Evolutionary conservation across 2,329 filamentous ascomycete genomes (phyloP), one percentile per base, ranked within the genome.

Genomic region (Tolypocladium ophioglossoides): DNA sequence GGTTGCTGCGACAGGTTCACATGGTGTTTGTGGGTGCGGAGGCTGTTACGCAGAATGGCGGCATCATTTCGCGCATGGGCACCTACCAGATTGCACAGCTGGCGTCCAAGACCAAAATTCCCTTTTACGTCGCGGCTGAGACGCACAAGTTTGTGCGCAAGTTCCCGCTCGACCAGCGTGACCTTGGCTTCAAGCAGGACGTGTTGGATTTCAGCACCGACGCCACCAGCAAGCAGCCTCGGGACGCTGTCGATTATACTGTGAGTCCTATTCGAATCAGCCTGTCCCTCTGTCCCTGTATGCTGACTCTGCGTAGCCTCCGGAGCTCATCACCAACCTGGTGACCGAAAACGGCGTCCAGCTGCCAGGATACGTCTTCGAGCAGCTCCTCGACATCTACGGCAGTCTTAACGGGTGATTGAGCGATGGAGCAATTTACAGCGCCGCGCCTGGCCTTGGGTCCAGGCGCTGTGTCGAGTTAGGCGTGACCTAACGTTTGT

Each of bases 101-200:
- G 52, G 91, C 91, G 6, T 85, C 85, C 63, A 68, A 71, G 32
- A 76, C 76, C 47, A 82, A 85, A 40, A 85, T 89, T 58, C 87
- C 87, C 0, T 89, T 97, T 62, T 96, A 95, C 65, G 91, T 96
- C 20, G 91, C 94, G 6, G 87, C 87, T 1, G 94, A 99, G 74
- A 95, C 89, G 63, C 94, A 99, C 76, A 99, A 99, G 73, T 96
- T 99, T 66, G 90, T 95, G 48, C 81, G 91, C 63, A 79, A 94
- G 54, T 94, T 91, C 63, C 89, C 92, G 1, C 74, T 94, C 24
- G 84, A 86, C 58, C 90, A 96, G 70, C 83, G 85, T 56, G 88
- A 94, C 65, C 74, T 95, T 55, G 88, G 88, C 0, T 74, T 95
- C 60, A 80, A 86, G 65, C 90, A 96, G 70, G 79, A 83, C 37